Evolutionary conservation across 2,329 filamentous ascomycete species (phyloP), one percentile per base, ranked within the genome.

Genomic region (Penicillium sp.): DNA sequence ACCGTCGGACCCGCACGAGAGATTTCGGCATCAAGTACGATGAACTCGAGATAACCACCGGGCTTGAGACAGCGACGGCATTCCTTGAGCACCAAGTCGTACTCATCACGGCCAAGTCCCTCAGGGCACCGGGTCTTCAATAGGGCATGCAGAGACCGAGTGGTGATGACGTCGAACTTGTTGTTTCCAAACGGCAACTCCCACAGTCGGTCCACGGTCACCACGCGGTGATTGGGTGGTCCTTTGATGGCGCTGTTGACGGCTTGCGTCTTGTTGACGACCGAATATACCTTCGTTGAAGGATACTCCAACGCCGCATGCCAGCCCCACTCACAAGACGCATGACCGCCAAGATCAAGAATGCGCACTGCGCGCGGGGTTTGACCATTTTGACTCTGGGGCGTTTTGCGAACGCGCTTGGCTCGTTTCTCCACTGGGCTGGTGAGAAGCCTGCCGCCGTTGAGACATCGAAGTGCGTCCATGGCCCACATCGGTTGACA

Each of bases 271-370:
- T 86, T 86, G 54, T 85, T 88, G 34, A 86, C 86, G 46, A 91
- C 88, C 0, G 91, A 96, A 73, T 90, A 94, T 46, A 96, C 82
- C 66, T 88, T 90, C 48, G 87, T 80, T 65, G 88, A 85, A 13
- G 88, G 88, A 68, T 90, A 93, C 66, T 91, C 85, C 42, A 87
- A 77, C 1, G 93, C 90, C 49, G 89, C 86, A 64, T 93, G 84
- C 93, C 93, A 98, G 24, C 88, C 91, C 93, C 93, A 98, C 68
- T 95, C 90, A 64, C 89, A 91, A 11, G 86, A 82, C 0, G 85
- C 78, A 64, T 91, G 84, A 39, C 90, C 90, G 42, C 88, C 90
- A 32, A 96, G 82, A 64, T 97, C 91, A 26, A 97, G 79, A 48
- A 96, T 85, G 32, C 86, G 77, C 3, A 83, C 73, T 25, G 83